Percentiles rank a stretch among this genome's conserved stretches.
These are phyloP conservation scores for Endoconidiophora polonica DNA, from an alignment of 2,329 filamentous ascomycete species.

Conservation along the genomic window DNA sequence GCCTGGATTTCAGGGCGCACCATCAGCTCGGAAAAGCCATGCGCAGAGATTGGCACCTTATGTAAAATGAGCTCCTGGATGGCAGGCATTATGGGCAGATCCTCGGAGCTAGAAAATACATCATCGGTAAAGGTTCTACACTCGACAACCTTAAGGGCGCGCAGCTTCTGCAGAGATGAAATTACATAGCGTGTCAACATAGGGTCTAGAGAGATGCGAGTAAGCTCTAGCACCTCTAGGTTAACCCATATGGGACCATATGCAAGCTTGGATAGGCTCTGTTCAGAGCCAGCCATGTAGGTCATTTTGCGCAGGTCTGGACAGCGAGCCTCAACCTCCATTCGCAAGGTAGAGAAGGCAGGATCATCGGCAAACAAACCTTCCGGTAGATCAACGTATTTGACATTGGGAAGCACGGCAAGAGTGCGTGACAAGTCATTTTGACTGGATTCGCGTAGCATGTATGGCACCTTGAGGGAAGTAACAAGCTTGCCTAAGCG, in stretches of 20 bases:
- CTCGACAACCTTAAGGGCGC: conserved; percentile 57
- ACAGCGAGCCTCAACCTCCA: conserved; percentile 73
- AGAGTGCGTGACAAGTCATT: conserved; percentile 72
- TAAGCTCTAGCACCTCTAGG: conserved; percentile 58
- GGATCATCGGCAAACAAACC: conserved; percentile 72
- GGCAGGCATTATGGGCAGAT: conserved; percentile 56
- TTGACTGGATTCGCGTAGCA: conserved; percentile 79
- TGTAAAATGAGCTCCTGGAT: conserved; percentile 58
- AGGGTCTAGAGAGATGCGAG: conserved; percentile 52
- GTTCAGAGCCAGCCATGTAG: conserved; percentile 63
- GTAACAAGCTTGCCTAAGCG: conserved; percentile 52
- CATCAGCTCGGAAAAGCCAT: conserved; percentile 55
- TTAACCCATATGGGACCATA: conserved; percentile 49
- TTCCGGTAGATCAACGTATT: conserved; percentile 79
- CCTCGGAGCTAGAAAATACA: conserved; percentile 50
- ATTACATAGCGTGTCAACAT: conserved; percentile 54
- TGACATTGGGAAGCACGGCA: conserved; percentile 67
- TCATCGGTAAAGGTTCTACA: conserved; percentile 58
- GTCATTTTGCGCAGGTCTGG: conserved; percentile 78
- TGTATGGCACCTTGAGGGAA: conserved; percentile 81
- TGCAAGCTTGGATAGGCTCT: conserved; percentile 53
- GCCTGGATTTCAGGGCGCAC: conserved; percentile 40
- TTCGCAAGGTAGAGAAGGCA: conserved; percentile 55
- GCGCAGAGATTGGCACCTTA: conserved; percentile 54
- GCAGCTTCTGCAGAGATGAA: conserved; percentile 46